Conservation (phyloP, 371 early-diverging fungal species). For the Actinomortierella ambigua region DNA sequence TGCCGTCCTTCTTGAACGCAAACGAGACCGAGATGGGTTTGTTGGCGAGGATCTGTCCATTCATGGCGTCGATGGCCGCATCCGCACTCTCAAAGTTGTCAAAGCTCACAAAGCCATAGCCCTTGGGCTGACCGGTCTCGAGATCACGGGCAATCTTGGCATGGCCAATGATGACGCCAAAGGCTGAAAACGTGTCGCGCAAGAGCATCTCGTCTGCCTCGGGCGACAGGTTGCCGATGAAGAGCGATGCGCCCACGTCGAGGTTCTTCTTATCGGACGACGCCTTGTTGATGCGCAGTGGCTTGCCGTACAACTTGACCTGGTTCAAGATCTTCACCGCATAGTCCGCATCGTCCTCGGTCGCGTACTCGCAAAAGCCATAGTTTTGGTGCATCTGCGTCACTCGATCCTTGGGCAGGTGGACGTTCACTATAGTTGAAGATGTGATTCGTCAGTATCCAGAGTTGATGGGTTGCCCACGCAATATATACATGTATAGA, state of each 20-base stretch:
- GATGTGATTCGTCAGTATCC: too few relatives aligned
- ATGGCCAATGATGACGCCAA: constrained; percentile 77
- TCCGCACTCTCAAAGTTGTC: constrained; percentile 96
- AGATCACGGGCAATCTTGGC: constrained; percentile 83
- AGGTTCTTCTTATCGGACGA: constrained; percentile 88
- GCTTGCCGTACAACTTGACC: constrained; percentile 93
- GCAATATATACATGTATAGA: neutral
- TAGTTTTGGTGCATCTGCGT: constrained; percentile 95
- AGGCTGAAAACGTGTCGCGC: constrained; percentile 96
- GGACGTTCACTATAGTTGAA: constrained; percentile 77
- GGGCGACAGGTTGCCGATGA: constrained; percentile 95
- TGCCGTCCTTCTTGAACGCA: constrained; percentile 98
- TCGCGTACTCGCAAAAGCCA: constrained; percentile 95
- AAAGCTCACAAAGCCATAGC: constrained; percentile 94
- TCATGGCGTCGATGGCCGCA: constrained; percentile 96
- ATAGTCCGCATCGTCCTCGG: constrained; percentile 97
- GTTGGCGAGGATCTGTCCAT: constrained; percentile 94
- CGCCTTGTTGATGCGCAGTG: constrained; percentile 96
- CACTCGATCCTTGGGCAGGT: constrained; percentile 97
- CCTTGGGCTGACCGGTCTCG: constrained; percentile 87
- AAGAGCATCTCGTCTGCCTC: constrained; percentile 93
- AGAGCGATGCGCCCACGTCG: constrained; percentile 96
- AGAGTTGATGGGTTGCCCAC: too few relatives aligned
- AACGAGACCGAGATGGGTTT: constrained; percentile 91
- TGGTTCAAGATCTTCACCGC: constrained; percentile 96